A percentile compares a stretch with the other conserved stretches of the same genome.
These are phyloP conservation scores for Piloderma croceum DNA, from an alignment of 768 basidiomycete species.

Conservation along the genomic window DNA sequence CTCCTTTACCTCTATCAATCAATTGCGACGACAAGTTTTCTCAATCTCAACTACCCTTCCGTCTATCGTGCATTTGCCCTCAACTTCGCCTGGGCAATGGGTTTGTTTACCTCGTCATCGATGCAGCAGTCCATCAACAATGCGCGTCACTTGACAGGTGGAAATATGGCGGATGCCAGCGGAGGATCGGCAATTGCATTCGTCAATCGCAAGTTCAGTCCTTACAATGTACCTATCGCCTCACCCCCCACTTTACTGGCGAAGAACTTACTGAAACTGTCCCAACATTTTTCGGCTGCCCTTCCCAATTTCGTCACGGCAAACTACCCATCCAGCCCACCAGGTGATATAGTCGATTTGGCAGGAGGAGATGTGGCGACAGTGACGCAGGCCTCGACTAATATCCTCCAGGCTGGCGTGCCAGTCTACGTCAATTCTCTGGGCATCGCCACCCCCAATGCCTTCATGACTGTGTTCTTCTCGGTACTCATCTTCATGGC, in stretches of 20 bases:
- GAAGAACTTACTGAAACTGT: neutral
- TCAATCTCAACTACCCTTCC: slow-evolving; percentile 83
- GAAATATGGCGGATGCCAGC: slow-evolving; percentile 55
- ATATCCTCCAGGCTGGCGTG: slow-evolving; percentile 72
- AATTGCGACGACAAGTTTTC: slow-evolving; percentile 72
- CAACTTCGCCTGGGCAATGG: slow-evolving; percentile 89
- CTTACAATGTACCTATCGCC: slow-evolving; percentile 49
- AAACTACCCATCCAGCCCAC: slow-evolving; percentile 19
- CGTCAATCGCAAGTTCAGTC: slow-evolving; percentile 77
- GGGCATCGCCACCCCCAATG: slow-evolving; percentile 79
- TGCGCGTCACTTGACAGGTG: slow-evolving; percentile 82
- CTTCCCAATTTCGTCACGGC: neutral
- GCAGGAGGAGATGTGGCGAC: slow-evolving; percentile 46
- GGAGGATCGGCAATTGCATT: slow-evolving; percentile 61
- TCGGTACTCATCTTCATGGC: slow-evolving; percentile 62
- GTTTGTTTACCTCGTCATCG: slow-evolving; percentile 54
- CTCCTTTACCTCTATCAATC: slow-evolving; percentile 79
- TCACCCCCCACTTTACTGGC: slow-evolving; percentile 9
- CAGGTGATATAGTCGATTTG: slow-evolving; percentile 16
- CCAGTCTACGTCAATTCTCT: slow-evolving; percentile 77
- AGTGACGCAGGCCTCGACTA: slow-evolving; percentile 55
- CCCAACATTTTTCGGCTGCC: slow-evolving; percentile 2
- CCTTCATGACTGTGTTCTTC: slow-evolving; percentile 87
- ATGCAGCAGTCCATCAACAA: slow-evolving; percentile 73
- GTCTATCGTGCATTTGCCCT: slow-evolving; percentile 75